These are phyloP conservation scores for Sugiyamaella smithiae DNA, from an alignment of 805 yeast species.

Conservation along the genomic window DNA sequence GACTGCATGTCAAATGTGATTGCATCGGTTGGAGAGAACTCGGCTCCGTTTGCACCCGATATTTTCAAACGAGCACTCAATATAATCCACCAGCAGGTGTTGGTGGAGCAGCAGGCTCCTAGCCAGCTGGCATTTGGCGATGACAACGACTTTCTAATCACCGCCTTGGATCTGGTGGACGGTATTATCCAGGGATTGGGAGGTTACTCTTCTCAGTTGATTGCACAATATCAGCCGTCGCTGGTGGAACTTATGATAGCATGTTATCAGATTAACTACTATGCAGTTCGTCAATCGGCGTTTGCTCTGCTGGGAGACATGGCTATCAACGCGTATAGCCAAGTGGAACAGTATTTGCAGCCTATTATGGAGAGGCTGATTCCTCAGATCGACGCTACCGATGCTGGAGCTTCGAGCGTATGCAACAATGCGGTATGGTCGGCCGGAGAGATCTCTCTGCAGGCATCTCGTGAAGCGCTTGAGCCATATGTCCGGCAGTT, in stretches of 20 bases:
- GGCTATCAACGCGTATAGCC: constrained; percentile 57
- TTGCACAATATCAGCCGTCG: constrained; percentile 37
- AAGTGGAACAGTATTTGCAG: constrained; percentile 33
- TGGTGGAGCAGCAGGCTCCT: constrained; percentile 59
- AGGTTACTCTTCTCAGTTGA: constrained; percentile 54
- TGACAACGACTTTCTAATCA: constrained; percentile 67
- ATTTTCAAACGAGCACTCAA: constrained; percentile 76
- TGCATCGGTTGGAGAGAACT: constrained; percentile 75
- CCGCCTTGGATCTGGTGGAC: constrained; percentile 85
- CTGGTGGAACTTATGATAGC: constrained; percentile 61
- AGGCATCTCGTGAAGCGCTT: constrained; percentile 42
- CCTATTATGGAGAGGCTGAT: constrained; percentile 46
- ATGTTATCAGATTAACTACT: constrained; percentile 70
- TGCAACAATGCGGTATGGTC: constrained; percentile 94
- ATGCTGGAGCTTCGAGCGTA: constrained; percentile 24
- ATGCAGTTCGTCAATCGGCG: constrained; percentile 91
- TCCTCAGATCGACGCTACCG: constrained; percentile 53
- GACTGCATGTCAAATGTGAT: constrained; percentile 94
- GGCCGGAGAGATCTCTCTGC: constrained; percentile 77
- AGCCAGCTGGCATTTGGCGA: constrained; percentile 49
- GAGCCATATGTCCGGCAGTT: constrained; percentile 54
- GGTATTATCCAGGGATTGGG: constrained; percentile 91
- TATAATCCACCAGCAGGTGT: constrained; percentile 66
- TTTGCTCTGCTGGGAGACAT: constrained; percentile 90
- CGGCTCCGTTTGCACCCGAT: constrained; percentile 85